Conservation (phyloP, 345 rosid genomes). For the Mangifera indica region DNA sequence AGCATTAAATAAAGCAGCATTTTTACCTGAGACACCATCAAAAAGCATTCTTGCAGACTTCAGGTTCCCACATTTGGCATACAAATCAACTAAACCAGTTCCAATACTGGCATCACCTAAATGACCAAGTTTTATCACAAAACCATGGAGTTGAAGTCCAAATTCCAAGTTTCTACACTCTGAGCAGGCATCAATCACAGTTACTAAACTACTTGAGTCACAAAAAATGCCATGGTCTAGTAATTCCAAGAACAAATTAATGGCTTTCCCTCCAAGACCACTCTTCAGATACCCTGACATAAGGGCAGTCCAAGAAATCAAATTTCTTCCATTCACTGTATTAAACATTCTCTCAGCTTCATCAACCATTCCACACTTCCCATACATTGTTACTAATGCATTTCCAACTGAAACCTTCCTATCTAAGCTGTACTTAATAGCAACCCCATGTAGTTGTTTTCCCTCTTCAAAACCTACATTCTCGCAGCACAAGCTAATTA, state of each 20-base stretch:
- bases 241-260: slow-evolving; percentile 26
- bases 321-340: slow-evolving; percentile 32
- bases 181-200: slow-evolving; percentile 26
- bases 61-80: slow-evolving; percentile 45
- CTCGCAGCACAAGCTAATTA: slow-evolving; percentile 28
- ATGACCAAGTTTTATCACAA: slow-evolving; percentile 8
- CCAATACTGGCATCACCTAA: slow-evolving; percentile 21
- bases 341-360: slow-evolving; percentile 35
- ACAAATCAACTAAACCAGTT: slow-evolving; percentile 45
- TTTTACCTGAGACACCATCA: slow-evolving; percentile 17
- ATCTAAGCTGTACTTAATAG: slow-evolving; percentile 26
- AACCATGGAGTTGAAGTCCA: slow-evolving; percentile 27
- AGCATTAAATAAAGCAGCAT: slow-evolving; percentile 30
- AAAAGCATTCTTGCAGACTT: slow-evolving; percentile 26
- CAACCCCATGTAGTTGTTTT: slow-evolving; percentile 38
- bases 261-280: slow-evolving; percentile 31
- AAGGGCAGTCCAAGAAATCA: slow-evolving; percentile 49
- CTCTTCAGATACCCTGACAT: slow-evolving; percentile 39
- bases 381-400: slow-evolving; percentile 37
- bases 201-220: slow-evolving; percentile 31
- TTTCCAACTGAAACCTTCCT: slow-evolving; percentile 33
- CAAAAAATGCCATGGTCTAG: slow-evolving; percentile 16
- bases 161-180: slow-evolving; percentile 33
- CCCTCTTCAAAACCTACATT: slow-evolving; percentile 28
- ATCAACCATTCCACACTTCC: slow-evolving; percentile 28